Evolutionary conservation across 208 protist genomes (phyloP).

Genomic region (Crithidia thermophila): DNA sequence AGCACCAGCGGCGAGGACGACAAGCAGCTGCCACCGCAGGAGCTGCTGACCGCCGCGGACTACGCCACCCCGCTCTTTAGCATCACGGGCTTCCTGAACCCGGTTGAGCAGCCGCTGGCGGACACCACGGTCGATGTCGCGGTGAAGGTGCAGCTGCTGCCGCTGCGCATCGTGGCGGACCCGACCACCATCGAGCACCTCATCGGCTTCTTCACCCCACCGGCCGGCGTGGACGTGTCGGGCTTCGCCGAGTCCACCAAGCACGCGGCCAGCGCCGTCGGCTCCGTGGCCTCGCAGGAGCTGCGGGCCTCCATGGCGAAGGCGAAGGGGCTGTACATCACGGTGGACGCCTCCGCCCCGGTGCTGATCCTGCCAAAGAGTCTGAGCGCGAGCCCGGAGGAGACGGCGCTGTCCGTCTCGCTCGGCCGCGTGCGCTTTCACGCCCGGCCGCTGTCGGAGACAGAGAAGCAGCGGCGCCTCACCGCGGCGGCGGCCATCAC

Average conservation of each 20-base stretch:
- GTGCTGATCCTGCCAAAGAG: slow-evolving; percentile 73
- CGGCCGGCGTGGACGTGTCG: slow-evolving; percentile 61
- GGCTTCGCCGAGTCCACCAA: slow-evolving; percentile 47
- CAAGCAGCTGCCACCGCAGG: not conserved
- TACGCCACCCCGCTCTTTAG: slow-evolving; percentile 56
- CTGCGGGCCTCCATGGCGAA: slow-evolving; percentile 58
- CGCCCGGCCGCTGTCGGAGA: slow-evolving; percentile 60
- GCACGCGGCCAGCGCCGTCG: slow-evolving; percentile 50
- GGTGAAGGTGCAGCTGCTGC: slow-evolving; percentile 69
- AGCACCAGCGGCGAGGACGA: slow-evolving; percentile 22
- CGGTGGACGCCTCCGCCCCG: slow-evolving; percentile 75
- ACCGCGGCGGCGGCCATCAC: slow-evolving; percentile 12
- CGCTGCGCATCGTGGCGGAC: slow-evolving; percentile 78
- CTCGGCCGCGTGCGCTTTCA: slow-evolving; percentile 74
- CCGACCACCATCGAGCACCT: slow-evolving; percentile 59
- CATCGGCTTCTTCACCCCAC: slow-evolving; percentile 65
- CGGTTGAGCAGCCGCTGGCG: slow-evolving; percentile 62
- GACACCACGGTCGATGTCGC: slow-evolving; percentile 74
- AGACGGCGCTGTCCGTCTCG: slow-evolving; percentile 67
- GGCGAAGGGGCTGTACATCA: slow-evolving; percentile 66
- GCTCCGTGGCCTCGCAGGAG: slow-evolving; percentile 67
- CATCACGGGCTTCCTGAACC: slow-evolving; percentile 59
- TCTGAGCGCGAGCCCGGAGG: slow-evolving; percentile 35
- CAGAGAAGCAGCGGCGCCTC: slow-evolving; percentile 56
- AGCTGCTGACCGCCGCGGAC: not conserved